phyloP scores from a whole-genome alignment of 176 grass and related monocot species.

The Aegilops longissima region DNA sequence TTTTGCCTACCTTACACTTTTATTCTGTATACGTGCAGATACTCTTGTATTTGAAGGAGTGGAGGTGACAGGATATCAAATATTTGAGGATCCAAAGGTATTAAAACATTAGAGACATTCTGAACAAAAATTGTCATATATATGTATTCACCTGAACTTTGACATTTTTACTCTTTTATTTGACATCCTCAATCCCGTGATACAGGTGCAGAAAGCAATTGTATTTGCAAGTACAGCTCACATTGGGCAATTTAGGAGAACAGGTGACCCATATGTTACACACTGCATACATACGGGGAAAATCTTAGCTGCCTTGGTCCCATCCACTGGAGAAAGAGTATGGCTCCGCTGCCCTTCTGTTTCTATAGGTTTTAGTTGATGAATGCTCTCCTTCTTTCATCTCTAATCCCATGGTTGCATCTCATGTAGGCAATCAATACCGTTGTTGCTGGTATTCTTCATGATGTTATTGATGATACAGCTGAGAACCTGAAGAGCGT shows the following conservation, averaged over 20 bases:
- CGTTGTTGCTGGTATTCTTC: slow-evolving; percentile 92
- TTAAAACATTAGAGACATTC: neutral
- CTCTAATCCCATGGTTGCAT: slow-evolving; percentile 17
- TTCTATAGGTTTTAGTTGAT: slow-evolving; percentile 32
- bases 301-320: slow-evolving; percentile 94
- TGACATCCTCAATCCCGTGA: neutral
- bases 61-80: slow-evolving; percentile 87
- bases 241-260: slow-evolving; percentile 85
- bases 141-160: slow-evolving; percentile 24
- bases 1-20: neutral
- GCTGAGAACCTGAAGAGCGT: slow-evolving; percentile 75
- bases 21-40: slow-evolving; percentile 52
- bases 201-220: slow-evolving; percentile 88
- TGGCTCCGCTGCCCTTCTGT: neutral
- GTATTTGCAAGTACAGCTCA: slow-evolving; percentile 81
- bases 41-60: slow-evolving; percentile 94
- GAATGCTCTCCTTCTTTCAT: slow-evolving; percentile 23
- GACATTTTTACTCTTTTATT: neutral
- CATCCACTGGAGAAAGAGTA: slow-evolving; percentile 84
- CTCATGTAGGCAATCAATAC: slow-evolving; percentile 78
- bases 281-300: slow-evolving; percentile 96
- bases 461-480: slow-evolving; percentile 95
- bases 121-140: neutral
- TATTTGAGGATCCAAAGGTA: slow-evolving; percentile 86
- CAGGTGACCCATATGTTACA: slow-evolving; percentile 90